Evolutionary conservation across 2,329 filamentous ascomycete species (phyloP), one percentile per base, ranked within the genome.

Genomic region (Drechslerella coelobrocha): DNA sequence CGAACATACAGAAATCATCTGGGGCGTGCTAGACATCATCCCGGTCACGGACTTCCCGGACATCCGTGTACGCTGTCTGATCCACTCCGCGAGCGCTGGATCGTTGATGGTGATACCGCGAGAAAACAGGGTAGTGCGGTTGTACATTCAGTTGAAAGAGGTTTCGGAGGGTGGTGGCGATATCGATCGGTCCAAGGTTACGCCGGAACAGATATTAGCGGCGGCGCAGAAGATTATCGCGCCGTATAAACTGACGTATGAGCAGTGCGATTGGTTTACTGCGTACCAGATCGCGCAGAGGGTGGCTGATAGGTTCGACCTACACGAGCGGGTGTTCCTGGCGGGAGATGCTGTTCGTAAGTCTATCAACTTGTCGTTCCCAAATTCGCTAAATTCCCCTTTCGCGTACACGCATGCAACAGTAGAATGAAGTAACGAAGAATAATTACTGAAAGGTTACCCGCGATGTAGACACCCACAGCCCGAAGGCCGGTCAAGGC

Each of bases 221-320:
- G 82, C 84, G 0, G 89, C 88, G 0, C 84, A 86, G 75, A 83
- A 81, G 61, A 91, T 89, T 52, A 79, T 92, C 23, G 79, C 80
- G 0, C 89, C 89, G 0, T 92, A 90, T 76, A 87, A 81, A 29
- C 78, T 92, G 1, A 82, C 83, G 0, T 89, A 89, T 73, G 78
- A 83, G 34, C 83, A 88, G 68, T 85, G 85, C 62, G 84, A 88
- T 73, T 89, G 86, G 85, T 89, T 85, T 84, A 86, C 84, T 0
- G 86, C 84, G 0, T 89, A 88, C 73, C 83, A 89, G 71, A 88
- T 90, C 48, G 87, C 87, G 0, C 87, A 89, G 75, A 81, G 88
- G 4, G 83, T 89, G 0, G 85, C 84, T 2, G 82, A 81, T 0
- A 80, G 82, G 43, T 89, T 88, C 77, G 83, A 82, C 41, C 81